Percentiles rank a stretch among this genome's conserved stretches.
Conservation (phyloP, 805 yeast genomes). For the Isabelozyma gotoi region DNA sequence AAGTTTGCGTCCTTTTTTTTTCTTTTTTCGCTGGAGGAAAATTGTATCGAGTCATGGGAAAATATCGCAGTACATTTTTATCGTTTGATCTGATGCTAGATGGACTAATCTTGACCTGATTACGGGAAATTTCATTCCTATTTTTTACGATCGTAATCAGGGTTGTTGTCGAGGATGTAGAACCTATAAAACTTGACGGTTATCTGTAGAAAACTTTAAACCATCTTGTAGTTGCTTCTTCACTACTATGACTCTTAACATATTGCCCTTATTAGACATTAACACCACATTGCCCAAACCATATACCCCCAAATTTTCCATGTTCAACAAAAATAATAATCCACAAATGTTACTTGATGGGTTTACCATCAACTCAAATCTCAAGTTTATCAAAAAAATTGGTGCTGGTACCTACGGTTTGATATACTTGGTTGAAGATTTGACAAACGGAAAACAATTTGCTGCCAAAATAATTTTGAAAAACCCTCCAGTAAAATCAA, state of each 20-base stretch:
- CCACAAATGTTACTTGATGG: conserved; percentile 17
- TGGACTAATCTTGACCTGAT: neutral
- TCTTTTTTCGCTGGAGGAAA: neutral
- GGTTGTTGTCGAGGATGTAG: neutral
- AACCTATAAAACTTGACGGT: neutral
- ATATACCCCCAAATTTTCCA: neutral
- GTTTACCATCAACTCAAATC: conserved; percentile 26
- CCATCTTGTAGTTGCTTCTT: conserved; percentile 6
- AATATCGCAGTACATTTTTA: too few relatives aligned
- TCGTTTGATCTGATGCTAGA: too few relatives aligned
- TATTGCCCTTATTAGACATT: conserved; percentile 11
- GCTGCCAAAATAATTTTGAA: conserved; percentile 76
- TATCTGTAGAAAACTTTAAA: neutral
- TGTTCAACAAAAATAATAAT: conserved; percentile 1
- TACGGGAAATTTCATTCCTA: neutral
- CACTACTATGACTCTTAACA: conserved; percentile 3
- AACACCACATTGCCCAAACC: conserved; percentile 2
- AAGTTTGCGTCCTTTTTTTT: too few relatives aligned
- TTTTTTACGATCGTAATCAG: neutral
- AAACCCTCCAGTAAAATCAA: conserved; percentile 29
- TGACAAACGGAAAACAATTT: conserved; percentile 45
- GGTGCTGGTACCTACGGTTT: conserved; percentile 89
- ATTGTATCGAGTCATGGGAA: too few relatives aligned
- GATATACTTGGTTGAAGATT: conserved; percentile 68
- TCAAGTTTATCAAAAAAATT: conserved; percentile 48